Percentiles rank a stretch among this genome's conserved stretches.
These are phyloP conservation scores for Lentinula detonsa DNA, from an alignment of 768 basidiomycete species.

Conservation along the genomic window DNA sequence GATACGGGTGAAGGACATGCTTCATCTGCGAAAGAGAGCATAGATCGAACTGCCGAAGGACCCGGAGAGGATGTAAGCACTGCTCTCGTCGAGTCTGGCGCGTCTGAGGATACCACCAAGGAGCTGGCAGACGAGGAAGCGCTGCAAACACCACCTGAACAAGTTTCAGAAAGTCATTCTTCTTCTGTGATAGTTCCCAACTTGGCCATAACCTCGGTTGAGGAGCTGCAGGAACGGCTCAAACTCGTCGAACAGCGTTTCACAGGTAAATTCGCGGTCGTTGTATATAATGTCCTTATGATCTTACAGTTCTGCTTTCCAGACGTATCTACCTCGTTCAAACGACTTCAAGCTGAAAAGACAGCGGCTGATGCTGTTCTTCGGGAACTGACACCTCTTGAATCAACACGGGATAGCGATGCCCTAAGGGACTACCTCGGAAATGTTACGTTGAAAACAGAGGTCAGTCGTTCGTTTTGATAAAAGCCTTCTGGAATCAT, in stretches of 20 bases:
- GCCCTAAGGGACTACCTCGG: conserved; percentile 71
- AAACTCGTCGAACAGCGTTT: conserved; percentile 76
- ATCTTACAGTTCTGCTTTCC: conserved; percentile 6
- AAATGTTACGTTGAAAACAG: conserved; percentile 58
- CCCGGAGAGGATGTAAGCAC: background rate
- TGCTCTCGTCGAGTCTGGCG: background rate
- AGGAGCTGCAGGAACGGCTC: conserved; percentile 58
- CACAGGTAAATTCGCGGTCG: conserved; percentile 38
- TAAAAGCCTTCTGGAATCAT: background rate
- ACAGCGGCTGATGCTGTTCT: conserved; percentile 62
- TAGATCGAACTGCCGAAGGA: background rate
- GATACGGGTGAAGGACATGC: background rate
- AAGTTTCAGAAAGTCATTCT: background rate
- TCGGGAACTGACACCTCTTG: conserved; percentile 63
- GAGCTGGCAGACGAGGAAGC: background rate
- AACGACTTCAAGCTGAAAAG: conserved; percentile 69
- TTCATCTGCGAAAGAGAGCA: background rate
- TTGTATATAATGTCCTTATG: background rate
- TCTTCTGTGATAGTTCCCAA: background rate
- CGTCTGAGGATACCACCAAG: background rate
- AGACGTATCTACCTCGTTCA: conserved; percentile 80
- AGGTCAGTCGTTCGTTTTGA: conserved; percentile 39
- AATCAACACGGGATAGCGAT: conserved; percentile 55
- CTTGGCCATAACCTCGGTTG: conserved; percentile 28
- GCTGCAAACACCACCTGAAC: background rate